Conservation (phyloP, 345 rosid species). For the Ceriops decandra region DNA sequence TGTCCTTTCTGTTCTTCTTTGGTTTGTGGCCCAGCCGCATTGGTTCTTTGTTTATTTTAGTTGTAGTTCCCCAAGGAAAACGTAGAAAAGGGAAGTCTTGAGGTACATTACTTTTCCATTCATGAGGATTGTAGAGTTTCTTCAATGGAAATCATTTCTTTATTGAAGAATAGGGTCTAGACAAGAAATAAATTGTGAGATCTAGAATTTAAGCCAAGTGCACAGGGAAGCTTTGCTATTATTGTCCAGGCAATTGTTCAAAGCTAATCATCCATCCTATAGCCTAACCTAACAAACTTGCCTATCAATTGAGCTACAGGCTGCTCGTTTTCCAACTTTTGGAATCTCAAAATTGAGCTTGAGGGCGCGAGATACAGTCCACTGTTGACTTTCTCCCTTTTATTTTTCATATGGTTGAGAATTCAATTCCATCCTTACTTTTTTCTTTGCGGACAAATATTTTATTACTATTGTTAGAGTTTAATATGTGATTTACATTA, state of each 20-base stretch:
- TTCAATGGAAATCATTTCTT: neutral
- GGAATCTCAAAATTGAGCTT: neutral
- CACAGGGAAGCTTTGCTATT: neutral
- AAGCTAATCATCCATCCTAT: neutral
- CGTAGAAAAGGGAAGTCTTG: neutral
- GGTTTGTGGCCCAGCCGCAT: neutral
- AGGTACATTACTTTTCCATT: neutral
- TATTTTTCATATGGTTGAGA: slow-evolving; percentile 9
- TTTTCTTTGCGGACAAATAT: slow-evolving; percentile 8
- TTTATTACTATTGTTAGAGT: neutral
- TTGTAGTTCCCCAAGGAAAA: neutral
- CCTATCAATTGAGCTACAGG: neutral
- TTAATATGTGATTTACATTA: no score
- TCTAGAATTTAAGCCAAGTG: neutral
- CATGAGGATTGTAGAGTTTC: neutral
- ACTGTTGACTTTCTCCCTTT: slow-evolving; percentile 5
- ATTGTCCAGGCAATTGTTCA: neutral
- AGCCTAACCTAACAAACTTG: neutral
- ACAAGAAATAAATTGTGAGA: neutral
- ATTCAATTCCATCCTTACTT: slow-evolving; percentile 13
- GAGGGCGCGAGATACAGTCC: neutral
- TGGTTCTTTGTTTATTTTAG: neutral
- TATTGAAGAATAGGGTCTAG: neutral
- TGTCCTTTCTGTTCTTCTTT: neutral
- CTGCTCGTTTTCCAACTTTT: neutral